Base-by-base conservation (phyloP, 2,329 filamentous ascomycete genomes). In the Proliferodiscus dingleyae region DNA sequence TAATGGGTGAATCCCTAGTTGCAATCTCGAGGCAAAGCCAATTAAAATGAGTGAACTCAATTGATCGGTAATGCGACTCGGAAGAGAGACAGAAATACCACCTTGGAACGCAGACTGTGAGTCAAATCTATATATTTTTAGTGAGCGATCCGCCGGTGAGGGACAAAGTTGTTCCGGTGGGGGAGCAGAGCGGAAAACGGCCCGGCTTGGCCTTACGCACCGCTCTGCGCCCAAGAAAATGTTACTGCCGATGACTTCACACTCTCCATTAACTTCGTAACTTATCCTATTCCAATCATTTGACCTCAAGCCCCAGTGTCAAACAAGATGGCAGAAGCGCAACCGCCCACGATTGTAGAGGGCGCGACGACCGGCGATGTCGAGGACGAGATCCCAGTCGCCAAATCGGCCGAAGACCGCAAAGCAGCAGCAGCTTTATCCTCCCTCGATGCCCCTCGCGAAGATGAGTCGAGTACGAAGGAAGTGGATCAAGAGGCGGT, bases 361-460 rank as follows among this genome's bases (percentile, higher is more conserved):
- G 81, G 81, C 61, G 77, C 78, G 48, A 73, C 75, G 23, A 70
- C 73, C 37, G 77, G 72, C 50, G 77, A 81, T 52, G 70, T 75
- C 51, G 78, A 81, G 46, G 77, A 81, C 50, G 77, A 80, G 56
- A 66, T 72, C 55, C 66, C 60, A 10, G 51, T 56, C 15, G 66
- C 69, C 60, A 85, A 82, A 66, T 80, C 77, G 33, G 84, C 85
- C 61, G 85, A 89, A 66, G 85, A 88, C 68, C 81, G 84, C 66
- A 88, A 88, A 67, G 83, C 85, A 37, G 83, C 83, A 32, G 82
- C 81, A 5, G 86, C 85, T 23, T 78, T 89, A 49, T 84, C 83
- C 38, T 78, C 75, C 50, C 80, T 90, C 55, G 85, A 88, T 62
- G 47, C 52, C 4, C 64, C 70, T 34, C 64, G 67, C 29, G 71